Conservation (phyloP, 2,329 filamentous ascomycete genomes). For the Diplodia scrobiculata region DNA sequence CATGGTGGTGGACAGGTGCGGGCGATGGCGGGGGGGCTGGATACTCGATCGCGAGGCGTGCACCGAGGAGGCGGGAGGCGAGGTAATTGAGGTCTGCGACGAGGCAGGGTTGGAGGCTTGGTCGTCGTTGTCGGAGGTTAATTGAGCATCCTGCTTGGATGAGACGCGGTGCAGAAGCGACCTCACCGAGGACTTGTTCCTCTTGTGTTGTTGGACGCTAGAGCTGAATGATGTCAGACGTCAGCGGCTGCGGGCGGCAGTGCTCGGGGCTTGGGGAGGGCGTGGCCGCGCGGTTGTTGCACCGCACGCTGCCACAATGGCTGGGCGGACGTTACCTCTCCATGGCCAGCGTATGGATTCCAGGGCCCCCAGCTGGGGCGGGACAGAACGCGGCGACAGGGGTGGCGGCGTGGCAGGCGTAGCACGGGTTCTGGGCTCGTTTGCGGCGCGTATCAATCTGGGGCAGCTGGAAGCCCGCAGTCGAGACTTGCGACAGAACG, state of each 20-base stretch:
- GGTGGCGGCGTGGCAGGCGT: slow-evolving; percentile 11
- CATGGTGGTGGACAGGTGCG: slow-evolving; percentile 36
- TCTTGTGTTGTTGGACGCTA: slow-evolving; percentile 37
- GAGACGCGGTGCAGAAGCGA: slow-evolving; percentile 43
- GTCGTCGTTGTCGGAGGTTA: slow-evolving; percentile 36
- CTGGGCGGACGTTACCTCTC: slow-evolving; percentile 22
- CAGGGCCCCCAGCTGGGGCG: slow-evolving; percentile 12
- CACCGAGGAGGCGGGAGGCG: slow-evolving; percentile 35
- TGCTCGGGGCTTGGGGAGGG: not conserved
- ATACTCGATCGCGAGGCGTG: slow-evolving; percentile 37
- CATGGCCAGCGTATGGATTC: slow-evolving; percentile 18
- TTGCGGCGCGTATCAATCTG: slow-evolving; percentile 14
- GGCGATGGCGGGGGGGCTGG: slow-evolving; percentile 30
- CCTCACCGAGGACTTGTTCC: slow-evolving; percentile 47
- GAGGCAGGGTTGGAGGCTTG: slow-evolving; percentile 32
- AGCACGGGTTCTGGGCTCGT: slow-evolving; percentile 1
- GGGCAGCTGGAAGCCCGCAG: slow-evolving; percentile 5
- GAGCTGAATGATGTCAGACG: slow-evolving; percentile 14
- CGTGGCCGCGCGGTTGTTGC: slow-evolving; percentile 6
- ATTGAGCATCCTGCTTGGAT: slow-evolving; percentile 34
- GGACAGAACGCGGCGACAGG: slow-evolving; percentile 21
- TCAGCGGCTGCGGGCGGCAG: slow-evolving; percentile 11
- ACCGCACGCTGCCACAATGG: slow-evolving; percentile 9
- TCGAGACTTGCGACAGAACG: not conserved
- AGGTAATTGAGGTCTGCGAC: slow-evolving; percentile 38